Conservation (phyloP, 345 rosid species). For the Aegle marmelos region DNA sequence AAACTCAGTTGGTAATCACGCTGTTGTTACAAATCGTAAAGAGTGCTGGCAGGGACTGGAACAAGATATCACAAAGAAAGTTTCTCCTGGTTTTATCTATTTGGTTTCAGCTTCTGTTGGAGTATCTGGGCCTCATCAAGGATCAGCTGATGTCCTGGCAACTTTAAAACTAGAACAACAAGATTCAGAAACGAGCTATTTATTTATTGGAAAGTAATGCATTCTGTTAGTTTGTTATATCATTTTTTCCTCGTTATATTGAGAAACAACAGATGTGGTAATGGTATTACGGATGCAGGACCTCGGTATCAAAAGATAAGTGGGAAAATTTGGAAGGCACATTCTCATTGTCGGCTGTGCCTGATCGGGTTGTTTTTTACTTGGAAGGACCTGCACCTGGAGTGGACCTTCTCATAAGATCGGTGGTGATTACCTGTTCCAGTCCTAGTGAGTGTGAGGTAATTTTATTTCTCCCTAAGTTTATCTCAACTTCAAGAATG, state of each 20-base stretch:
- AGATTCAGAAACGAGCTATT: conserved; percentile 48
- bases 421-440: conserved; percentile 57
- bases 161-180: conserved; percentile 63
- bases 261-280: neutral
- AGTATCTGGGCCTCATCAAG: conserved; percentile 57
- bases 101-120: conserved; percentile 72
- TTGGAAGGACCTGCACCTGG: conserved; percentile 95
- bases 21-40: conserved; percentile 72
- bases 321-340: conserved; percentile 83
- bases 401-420: conserved; percentile 65
- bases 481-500: neutral
- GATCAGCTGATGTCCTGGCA: conserved; percentile 64
- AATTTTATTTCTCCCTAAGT: conserved; percentile 7
- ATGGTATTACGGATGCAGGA: conserved; percentile 40
- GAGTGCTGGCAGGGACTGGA: conserved; percentile 95
- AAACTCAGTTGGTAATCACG: conserved; percentile 43
- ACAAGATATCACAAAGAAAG: conserved; percentile 73
- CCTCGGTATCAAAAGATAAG: conserved; percentile 50
- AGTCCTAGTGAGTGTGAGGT: conserved; percentile 43
- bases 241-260: neutral
- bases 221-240: conserved; percentile 13
- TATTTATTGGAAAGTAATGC: conserved; percentile 75
- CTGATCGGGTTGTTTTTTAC: conserved; percentile 68
- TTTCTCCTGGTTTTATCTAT: conserved; percentile 56
- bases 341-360: conserved; percentile 60